Base-by-base conservation (phyloP, 768 basidiomycete genomes). In the Tricholoma saponaceum region DNA sequence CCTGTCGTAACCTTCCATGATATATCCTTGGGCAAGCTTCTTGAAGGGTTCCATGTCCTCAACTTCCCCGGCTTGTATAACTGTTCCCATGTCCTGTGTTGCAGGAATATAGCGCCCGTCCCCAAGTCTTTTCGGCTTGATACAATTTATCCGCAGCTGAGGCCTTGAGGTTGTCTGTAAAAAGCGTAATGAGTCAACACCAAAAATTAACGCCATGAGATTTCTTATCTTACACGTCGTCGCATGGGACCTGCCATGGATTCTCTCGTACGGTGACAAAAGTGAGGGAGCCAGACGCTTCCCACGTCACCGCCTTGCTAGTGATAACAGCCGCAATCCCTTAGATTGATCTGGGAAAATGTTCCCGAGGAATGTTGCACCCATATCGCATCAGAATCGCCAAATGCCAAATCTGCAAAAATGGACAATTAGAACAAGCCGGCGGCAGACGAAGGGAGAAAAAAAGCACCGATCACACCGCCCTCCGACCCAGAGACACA, bases 391-490 rank as follows among this genome's bases (percentile, higher is more conserved):
- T 92, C 84, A 0, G 88, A 82, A 64, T 87, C 86, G 0, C 79
- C 77, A 65, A 91, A 92, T 20, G 75, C 78, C 25, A 89, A 73
- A 63, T 91, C 92, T 93, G 58, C 7, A 18, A 55, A 44, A 55
- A 53, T 51, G 23, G 28, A 12, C n/a, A n/a, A n/a, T n/a, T n/a
- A n/a, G n/a, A n/a, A n/a, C n/a, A n/a, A n/a, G n/a, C n/a, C n/a
- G n/a, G n/a, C n/a, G n/a, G n/a, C n/a, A n/a, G n/a, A n/a, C n/a
- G n/a, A n/a, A n/a, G n/a, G n/a, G n/a, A n/a, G n/a, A n/a, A n/a
- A n/a, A n/a, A n/a, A n/a, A n/a, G n/a, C n/a, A 92, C 92, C 92
- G 12, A 86, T 86, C 3, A 89, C 83, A 22, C 86, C 85, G 5
- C 90, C 88, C 58, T 93, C 91, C 1, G 83, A 83, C 13, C 85